Evolutionary conservation across 2,329 filamentous ascomycete genomes (phyloP), one percentile per base, ranked within the genome.

Genomic region (Exophiala spinifera): DNA sequence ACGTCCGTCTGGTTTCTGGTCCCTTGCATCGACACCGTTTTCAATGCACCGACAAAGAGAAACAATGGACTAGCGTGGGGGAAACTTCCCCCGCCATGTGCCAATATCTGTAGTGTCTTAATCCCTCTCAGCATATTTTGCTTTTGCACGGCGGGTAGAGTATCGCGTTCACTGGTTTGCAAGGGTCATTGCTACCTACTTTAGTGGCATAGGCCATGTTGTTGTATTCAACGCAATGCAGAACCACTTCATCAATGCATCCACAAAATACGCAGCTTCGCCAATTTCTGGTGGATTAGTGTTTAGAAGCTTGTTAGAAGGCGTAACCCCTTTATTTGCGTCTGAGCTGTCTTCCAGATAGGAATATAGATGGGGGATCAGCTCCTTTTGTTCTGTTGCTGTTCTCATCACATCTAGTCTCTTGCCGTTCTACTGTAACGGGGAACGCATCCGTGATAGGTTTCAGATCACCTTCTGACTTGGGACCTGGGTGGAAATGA

Each of bases 51-150:
- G 25, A 67, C 64, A 13, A 57, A 61, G 25, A 59, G 56, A 19
- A 63, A 64, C 20, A 58, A 58, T 15, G 62, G 61, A 0, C 57
- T 57, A 4, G 57, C 66, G 4, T 42, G 46, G 0, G 81, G 82
- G 0, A 82, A 86, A 56, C 78, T 75, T 52, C 78, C 82, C 8
- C 68, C 82, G 0, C 80, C 80, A 0, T 68, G 81, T 7, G 76
- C 78, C 63, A 65, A 83, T 15, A 70, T 75, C 0, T 78, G 61
- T 28, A 55, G 52, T 44, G 47, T 62, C 6, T 34, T 75, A 37
- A 71, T 79, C 13, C 76, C 78, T 0, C 51, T 71, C 3, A 72
- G 74, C 1, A 66, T 80, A 3, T 74, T 79, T n/a, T 50, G 67
- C 72, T 64, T 81, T 79, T 57, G 74, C 78, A 64, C 77, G 79